Evolutionary conservation across 352 stramenopile species (phyloP), one percentile per base, ranked within the genome.

Genomic region (Hyaloperonospora brassicae): DNA sequence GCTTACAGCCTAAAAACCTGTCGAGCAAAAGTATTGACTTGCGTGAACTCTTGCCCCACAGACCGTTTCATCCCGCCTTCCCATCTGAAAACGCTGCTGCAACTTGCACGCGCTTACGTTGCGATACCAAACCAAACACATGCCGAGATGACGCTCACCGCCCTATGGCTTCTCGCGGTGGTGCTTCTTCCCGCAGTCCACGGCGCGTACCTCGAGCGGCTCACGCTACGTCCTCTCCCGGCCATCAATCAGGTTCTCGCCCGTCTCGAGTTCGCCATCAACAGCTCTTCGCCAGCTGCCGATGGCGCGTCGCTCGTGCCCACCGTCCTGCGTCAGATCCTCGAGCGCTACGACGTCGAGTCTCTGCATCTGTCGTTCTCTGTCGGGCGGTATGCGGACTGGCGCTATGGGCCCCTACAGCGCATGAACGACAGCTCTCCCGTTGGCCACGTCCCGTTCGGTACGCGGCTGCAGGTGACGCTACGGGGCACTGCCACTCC

Each of bases 331-430:
- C 74, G 68, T 38, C 82, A 90, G 53, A 85, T 90, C 47, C 62
- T 90, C 22, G 64, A 68, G 35, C 86, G 82, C 56, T 86, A 89
- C 57, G 65, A 84, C 45, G 77, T 72, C 31, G 70, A 84, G 47
- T 78, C 80, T 42, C 47, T 95, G 13, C 71, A 76, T 17, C 62
- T 94, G 23, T 80, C 73, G 21, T 88, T 93, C 52, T 62, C 73
- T 4, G 62, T 86, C n/a, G 84, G 84, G 0, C 57, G 61, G 21
- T 89, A 85, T 59, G 61, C 54, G 23, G 64, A 82, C 24, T 74
- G 61, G 43, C 71, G 64, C 30, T 86, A 79, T 36, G 79, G 74
- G 1, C 52, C 63, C 1, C 59, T 64, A 0, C 45, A 67, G 9
- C 67, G 35, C 22, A 47, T 61, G 7, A 59, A 47, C 31, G 46